These are phyloP conservation scores for Oryza nivara DNA, from an alignment of 176 grass and related monocot genomes.

Conservation along the genomic window DNA sequence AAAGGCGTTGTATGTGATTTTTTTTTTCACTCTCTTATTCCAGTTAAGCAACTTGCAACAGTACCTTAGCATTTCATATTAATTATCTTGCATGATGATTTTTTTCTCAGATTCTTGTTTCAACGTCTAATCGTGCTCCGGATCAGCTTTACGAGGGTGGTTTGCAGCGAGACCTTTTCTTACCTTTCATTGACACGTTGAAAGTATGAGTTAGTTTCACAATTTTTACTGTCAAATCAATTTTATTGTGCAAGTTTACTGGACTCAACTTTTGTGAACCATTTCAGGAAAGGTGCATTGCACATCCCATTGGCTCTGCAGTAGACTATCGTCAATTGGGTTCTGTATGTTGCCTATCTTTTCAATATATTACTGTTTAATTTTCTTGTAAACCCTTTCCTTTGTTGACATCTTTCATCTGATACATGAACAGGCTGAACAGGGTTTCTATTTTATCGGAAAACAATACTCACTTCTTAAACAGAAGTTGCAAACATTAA, in stretches of 20 bases:
- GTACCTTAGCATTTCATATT: constrained; percentile 28
- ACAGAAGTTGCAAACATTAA: constrained; percentile 75
- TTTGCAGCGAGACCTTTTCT: constrained; percentile 66
- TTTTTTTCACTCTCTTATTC: constrained; percentile 34
- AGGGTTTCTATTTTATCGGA: constrained; percentile 88
- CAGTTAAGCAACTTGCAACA: constrained; percentile 19
- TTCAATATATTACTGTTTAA: background rate
- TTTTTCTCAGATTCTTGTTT: constrained; percentile 75
- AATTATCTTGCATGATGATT: constrained; percentile 27
- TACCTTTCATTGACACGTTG: constrained; percentile 86
- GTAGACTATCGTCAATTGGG: constrained; percentile 85
- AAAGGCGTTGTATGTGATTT: constrained; percentile 82
- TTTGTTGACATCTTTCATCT: constrained; percentile 26
- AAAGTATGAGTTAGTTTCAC: constrained; percentile 59
- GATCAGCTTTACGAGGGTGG: constrained; percentile 79
- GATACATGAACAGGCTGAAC: constrained; percentile 65
- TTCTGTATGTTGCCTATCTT: constrained; percentile 65
- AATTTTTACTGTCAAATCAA: constrained; percentile 26
- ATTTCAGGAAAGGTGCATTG: constrained; percentile 79
- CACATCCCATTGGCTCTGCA: constrained; percentile 81
- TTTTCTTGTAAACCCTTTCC: background rate
- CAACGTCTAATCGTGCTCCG: constrained; percentile 87
- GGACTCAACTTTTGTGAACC: constrained; percentile 30
- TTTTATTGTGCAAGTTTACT: constrained; percentile 3
- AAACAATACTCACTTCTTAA: constrained; percentile 64